Evolutionary conservation across 345 rosid genomes (phyloP).

Genomic region (Eucalyptus coolabah): DNA sequence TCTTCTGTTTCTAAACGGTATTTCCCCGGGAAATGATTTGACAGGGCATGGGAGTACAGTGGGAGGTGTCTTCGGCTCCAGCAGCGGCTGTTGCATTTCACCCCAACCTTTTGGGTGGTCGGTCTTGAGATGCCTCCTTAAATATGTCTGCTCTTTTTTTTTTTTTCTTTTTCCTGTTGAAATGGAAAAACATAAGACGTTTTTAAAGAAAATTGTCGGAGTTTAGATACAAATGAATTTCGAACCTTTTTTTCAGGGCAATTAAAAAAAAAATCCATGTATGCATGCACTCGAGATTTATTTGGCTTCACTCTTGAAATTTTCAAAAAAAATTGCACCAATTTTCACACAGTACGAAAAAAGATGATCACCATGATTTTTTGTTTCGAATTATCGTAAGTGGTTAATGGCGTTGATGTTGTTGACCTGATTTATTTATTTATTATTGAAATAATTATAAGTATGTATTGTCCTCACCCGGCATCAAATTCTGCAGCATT

Average conservation of each 20-base stretch:
- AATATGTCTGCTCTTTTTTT: not conserved
- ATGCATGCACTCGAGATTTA: rapidly evolving
- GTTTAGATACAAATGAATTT: not conserved
- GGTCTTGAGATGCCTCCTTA: not conserved
- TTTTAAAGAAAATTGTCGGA: not conserved
- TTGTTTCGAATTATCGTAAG: too few relatives aligned
- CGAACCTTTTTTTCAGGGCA: not conserved
- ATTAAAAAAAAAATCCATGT: too few relatives aligned
- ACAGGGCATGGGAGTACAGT: not conserved
- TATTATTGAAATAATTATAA: too few relatives aligned
- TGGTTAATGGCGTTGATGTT: not conserved
- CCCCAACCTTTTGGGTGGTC: not conserved
- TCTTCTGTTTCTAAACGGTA: not conserved
- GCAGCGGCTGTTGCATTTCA: not conserved
- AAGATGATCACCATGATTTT: not conserved
- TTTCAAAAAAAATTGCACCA: not conserved
- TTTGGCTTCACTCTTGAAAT: not conserved
- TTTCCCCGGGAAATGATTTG: not conserved
- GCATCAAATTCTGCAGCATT: not conserved
- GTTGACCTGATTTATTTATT: not conserved
- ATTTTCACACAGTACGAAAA: not conserved
- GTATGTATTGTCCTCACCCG: not conserved
- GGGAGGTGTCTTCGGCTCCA: not conserved
- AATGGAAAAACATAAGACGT: not conserved
- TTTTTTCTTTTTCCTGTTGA: not conserved